phyloP scores from a whole-genome alignment of 140 eudicot species.

The Oenanthe javanica region DNA sequence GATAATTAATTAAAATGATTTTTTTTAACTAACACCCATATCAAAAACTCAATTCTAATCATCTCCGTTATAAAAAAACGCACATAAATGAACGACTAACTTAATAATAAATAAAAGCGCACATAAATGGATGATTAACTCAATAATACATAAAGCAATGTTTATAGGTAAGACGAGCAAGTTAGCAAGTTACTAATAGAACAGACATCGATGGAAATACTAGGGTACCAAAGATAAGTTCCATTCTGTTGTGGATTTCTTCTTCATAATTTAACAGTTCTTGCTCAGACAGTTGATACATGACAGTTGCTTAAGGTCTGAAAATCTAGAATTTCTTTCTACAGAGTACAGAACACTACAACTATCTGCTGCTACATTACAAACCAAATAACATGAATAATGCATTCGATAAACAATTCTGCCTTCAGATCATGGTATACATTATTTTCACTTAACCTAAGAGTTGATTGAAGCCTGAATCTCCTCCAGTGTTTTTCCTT shows the following conservation, averaged over 20 bases:
- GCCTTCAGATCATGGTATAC: neutral
- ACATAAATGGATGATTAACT: no score
- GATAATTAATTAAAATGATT: no score
- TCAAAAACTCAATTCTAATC: no score
- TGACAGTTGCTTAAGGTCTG: neutral
- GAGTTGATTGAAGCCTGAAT: slow-evolving; percentile 58
- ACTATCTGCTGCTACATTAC: neutral
- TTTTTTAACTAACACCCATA: no score
- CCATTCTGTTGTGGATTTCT: neutral
- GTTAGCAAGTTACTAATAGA: neutral
- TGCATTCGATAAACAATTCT: neutral
- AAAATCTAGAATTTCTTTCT: neutral
- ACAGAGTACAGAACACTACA: neutral
- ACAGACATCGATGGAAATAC: neutral
- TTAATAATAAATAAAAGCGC: no score
- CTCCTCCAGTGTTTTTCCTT: slow-evolving; percentile 80
- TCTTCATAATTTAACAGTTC: neutral
- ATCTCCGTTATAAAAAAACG: no score
- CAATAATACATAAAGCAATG: neutral
- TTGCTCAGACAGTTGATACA: neutral
- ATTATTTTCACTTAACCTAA: neutral
- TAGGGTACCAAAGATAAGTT: neutral
- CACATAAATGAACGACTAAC: no score
- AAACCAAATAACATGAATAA: neutral
- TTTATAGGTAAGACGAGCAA: neutral